These are phyloP conservation scores for Rosa hybrid DNA, from an alignment of 331 rosid genomes.

Conservation along the genomic window DNA sequence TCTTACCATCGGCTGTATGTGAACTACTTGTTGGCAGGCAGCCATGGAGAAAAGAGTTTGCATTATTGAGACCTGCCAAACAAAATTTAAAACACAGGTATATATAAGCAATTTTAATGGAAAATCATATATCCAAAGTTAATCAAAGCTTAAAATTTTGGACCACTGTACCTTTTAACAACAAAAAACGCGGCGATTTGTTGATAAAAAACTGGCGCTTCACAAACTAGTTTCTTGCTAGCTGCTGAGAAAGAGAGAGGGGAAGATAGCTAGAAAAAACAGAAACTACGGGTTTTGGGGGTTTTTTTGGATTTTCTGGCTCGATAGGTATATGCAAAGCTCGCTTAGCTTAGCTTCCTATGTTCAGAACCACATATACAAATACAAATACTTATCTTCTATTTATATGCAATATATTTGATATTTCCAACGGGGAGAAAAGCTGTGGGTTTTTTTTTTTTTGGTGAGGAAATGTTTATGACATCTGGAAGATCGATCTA, in stretches of 20 bases:
- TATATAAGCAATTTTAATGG: background rate
- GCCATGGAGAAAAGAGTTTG: slow-evolving; percentile 33
- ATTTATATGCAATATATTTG: background rate
- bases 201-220: background rate
- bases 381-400: background rate
- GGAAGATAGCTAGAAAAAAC: background rate
- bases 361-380: background rate
- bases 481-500: background rate
- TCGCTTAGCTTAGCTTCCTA: background rate
- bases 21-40: slow-evolving; percentile 49
- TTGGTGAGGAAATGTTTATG: background rate
- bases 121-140: background rate
- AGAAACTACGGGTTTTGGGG: background rate
- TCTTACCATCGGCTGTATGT: slow-evolving; percentile 43
- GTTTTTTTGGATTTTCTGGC: background rate
- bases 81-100: background rate
- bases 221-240: background rate
- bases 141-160: slow-evolving; percentile 15
- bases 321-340: background rate
- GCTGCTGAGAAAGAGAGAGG: slow-evolving; percentile 4
- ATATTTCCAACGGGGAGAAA: background rate
- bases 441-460: background rate
- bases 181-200: slow-evolving; percentile 38
- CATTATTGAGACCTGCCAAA: slow-evolving; percentile 42
- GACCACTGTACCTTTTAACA: slow-evolving; percentile 29